Evolutionary conservation across 768 basidiomycete genomes (phyloP), one percentile per base, ranked within the genome.

Genomic region (Kwoniella bestiolae): DNA sequence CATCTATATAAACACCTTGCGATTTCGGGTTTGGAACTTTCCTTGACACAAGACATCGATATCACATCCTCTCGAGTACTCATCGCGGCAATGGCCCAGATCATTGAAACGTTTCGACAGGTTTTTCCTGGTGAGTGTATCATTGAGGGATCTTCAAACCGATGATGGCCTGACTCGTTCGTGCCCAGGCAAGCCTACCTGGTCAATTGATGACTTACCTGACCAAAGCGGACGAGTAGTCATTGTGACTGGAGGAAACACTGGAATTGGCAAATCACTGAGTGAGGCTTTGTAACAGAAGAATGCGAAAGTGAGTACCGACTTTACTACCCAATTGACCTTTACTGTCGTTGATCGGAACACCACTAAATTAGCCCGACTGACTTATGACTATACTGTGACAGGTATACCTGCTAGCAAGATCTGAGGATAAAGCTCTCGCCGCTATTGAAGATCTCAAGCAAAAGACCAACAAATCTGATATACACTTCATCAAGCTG

Each of bases 381-480:
- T n/a, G n/a, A n/a, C n/a, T n/a, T n/a, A n/a, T n/a, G n/a, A n/a
- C n/a, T 47, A 23, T 47, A 11, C 9, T 6, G 6, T 21, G 23
- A 11, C 9, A 47, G 46, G 52, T 53, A 25, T 53, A 53, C 21
- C 28, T 53, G 26, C 14, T 34, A 8, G 26, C 28, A 25, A 7
- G 52, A 53, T 53, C 52, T 8, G 52, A 53, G 26, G 52, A 53
- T 29, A 53, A 53, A 34, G 52, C 52, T 7, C 14, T 12, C 11
- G 32, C 6, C 5, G 52, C 52, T 34, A 53, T 53, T 11, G 26
- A 29, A 21, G 52, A 53, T 53, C 6, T 53, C 6, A 53, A 53
- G 32, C 6, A 53, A 26, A 11, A 29, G 23, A 53, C 52, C 21
- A 21, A 21, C 26, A 53, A 53, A 21, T 7, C 11, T 25, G 52